phyloP scores from a whole-genome alignment of 2,329 filamentous ascomycete genomes.

The Aspergillus sp. region DNA sequence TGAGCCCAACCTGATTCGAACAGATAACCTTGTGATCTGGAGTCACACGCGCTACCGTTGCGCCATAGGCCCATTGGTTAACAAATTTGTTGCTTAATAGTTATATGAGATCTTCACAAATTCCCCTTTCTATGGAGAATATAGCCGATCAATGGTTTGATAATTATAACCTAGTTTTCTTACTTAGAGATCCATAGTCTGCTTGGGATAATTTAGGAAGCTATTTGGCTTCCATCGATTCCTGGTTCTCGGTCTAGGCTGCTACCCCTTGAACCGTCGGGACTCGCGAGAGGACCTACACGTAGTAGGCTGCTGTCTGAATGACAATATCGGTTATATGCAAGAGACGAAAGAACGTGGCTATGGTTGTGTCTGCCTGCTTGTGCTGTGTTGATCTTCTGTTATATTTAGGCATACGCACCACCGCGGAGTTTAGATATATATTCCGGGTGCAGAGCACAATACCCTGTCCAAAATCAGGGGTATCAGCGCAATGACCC shows the following conservation, averaged over 20 bases:
- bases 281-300: too few species aligned
- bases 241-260: too few species aligned
- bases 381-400: not conserved
- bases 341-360: not conserved
- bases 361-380: not conserved
- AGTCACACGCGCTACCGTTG: slow-evolving; percentile 1
- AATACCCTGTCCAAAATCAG: not conserved
- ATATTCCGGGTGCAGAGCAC: not conserved
- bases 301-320: not conserved
- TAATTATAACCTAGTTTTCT: not conserved
- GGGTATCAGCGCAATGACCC: not conserved
- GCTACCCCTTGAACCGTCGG: too few species aligned
- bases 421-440: not conserved
- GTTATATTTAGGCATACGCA: not conserved
- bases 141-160: not conserved
- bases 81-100: not conserved
- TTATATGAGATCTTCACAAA: not conserved
- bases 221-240: too few species aligned
- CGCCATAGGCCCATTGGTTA: not conserved
- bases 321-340: not conserved
- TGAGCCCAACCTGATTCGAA: not conserved
- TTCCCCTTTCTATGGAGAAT: not conserved
- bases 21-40: slow-evolving; percentile 1
- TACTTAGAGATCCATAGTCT: too few species aligned
- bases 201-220: too few species aligned